These are phyloP conservation scores for Verticillium albo-atrum DNA, from an alignment of 2,329 filamentous ascomycete genomes.

Conservation along the genomic window DNA sequence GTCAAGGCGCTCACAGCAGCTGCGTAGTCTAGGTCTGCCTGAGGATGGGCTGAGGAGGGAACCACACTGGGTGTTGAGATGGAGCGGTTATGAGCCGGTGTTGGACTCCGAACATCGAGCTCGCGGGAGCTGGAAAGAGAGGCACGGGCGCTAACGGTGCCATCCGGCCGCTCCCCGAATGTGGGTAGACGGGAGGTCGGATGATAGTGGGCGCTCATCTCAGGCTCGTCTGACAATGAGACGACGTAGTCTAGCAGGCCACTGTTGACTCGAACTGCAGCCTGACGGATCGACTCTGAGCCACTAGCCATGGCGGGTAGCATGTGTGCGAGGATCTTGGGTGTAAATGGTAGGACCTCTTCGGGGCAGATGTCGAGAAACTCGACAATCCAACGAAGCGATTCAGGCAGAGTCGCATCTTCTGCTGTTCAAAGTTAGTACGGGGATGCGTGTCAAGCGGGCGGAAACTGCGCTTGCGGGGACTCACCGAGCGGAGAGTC, in stretches of 20 bases:
- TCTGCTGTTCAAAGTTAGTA: conserved; percentile 45
- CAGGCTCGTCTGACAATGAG: conserved; percentile 72
- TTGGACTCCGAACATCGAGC: conserved; percentile 46
- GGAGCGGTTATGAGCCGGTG: conserved; percentile 43
- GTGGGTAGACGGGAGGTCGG: conserved; percentile 18
- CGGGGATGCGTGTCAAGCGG: neutral
- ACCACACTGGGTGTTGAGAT: conserved; percentile 41
- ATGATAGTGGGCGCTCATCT: conserved; percentile 27
- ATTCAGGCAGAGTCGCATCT: conserved; percentile 87
- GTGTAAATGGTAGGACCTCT: conserved; percentile 92
- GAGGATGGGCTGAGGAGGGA: conserved; percentile 33
- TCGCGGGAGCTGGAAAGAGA: conserved; percentile 52
- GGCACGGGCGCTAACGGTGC: conserved; percentile 42
- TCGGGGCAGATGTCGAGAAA: conserved; percentile 97
- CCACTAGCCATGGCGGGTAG: conserved; percentile 91
- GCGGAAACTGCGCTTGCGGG: conserved; percentile 4
- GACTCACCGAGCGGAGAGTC: conserved; percentile 70
- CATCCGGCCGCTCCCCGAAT: conserved; percentile 39
- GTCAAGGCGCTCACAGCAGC: conserved; percentile 92
- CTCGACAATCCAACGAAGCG: conserved; percentile 89
- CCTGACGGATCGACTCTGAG: conserved; percentile 82
- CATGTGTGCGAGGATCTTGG: conserved; percentile 84
- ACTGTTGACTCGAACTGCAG: conserved; percentile 83
- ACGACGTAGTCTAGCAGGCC: conserved; percentile 94
- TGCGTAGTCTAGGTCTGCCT: conserved; percentile 86